A percentile compares a stretch with the other conserved stretches of the same genome.
Evolutionary conservation across 1,284 basidiomycete genomes (phyloP).

Genomic region (Cronartium quercuum): DNA sequence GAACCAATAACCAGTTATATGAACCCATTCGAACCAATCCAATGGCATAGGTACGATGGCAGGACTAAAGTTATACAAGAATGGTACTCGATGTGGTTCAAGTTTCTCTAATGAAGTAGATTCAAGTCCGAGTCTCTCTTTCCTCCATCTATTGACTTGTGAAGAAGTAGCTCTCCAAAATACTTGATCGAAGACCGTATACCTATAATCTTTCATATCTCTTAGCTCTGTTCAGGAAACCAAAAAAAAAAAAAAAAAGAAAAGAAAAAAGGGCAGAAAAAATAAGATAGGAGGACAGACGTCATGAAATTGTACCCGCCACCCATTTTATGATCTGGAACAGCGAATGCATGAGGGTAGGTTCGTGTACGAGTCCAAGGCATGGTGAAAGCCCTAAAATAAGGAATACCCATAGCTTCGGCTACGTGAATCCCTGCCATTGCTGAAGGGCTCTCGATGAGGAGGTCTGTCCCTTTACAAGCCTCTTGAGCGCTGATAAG

Average conservation of each 20-base stretch:
- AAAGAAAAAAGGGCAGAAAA: neutral
- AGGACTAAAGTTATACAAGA: conserved; percentile 88
- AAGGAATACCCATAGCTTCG: conserved; percentile 84
- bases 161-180: conserved; percentile 91
- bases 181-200: conserved; percentile 92
- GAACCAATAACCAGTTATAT: conserved; percentile 62
- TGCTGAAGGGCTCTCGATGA: conserved; percentile 90
- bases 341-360: conserved; percentile 96
- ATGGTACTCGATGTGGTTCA: conserved; percentile 92
- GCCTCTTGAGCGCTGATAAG: conserved; percentile 89
- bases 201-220: conserved; percentile 58
- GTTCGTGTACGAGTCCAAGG: conserved; percentile 67
- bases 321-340: conserved; percentile 90
- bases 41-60: conserved; percentile 74
- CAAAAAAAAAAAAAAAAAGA: conserved; percentile 5
- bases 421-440: conserved; percentile 99
- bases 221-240: neutral
- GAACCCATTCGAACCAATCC: conserved; percentile 98
- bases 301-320: conserved; percentile 98
- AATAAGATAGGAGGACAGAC: conserved; percentile 41
- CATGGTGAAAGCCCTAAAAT: conserved; percentile 86
- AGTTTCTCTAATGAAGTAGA: conserved; percentile 83
- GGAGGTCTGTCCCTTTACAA: conserved; percentile 85
- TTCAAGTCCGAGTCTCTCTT: conserved; percentile 66
- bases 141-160: conserved; percentile 91